These are phyloP conservation scores for Stephania yunnanensis DNA, from an alignment of 164 flowering plant species.

Conservation along the genomic window DNA sequence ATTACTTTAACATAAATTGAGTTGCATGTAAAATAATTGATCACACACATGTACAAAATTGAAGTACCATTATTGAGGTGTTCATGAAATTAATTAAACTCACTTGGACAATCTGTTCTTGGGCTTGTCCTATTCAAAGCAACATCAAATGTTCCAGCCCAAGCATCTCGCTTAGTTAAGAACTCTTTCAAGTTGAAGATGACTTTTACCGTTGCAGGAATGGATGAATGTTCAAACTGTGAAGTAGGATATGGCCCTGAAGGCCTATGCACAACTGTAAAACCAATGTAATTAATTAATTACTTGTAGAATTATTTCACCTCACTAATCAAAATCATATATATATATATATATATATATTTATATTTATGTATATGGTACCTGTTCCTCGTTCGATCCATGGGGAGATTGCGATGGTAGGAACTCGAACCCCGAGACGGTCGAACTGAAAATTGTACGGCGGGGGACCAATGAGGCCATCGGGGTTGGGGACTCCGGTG, in stretches of 20 bases:
- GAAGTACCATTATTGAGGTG: not conserved
- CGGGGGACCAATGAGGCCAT: conserved; percentile 50
- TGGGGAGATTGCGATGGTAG: conserved; percentile 61
- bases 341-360: too few relatives aligned
- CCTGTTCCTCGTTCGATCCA: conserved; percentile 85
- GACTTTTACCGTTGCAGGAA: conserved; percentile 82
- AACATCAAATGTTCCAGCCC: conserved; percentile 83
- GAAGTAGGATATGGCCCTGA: conserved; percentile 69
- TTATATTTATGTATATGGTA: too few relatives aligned
- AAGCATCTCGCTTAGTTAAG: conserved; percentile 75
- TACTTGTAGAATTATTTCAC: too few relatives aligned
- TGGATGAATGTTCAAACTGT: conserved; percentile 81
- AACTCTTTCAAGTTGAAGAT: conserved; percentile 59
- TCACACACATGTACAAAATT: not conserved
- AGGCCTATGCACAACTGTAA: conserved; percentile 72
- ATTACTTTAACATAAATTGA: too few relatives aligned
- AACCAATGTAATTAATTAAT: too few relatives aligned
- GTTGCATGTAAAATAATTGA: not conserved
- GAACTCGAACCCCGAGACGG: conserved; percentile 75
- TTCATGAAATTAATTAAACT: not conserved
- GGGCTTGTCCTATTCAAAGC: conserved; percentile 50
- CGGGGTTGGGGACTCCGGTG: conserved; percentile 65
- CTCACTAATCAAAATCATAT: too few relatives aligned
- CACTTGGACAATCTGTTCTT: conserved; percentile 86
- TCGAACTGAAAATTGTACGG: conserved; percentile 60